Conservation (phyloP, 305 asterid genomes). For the Fraxinus dipetala region DNA sequence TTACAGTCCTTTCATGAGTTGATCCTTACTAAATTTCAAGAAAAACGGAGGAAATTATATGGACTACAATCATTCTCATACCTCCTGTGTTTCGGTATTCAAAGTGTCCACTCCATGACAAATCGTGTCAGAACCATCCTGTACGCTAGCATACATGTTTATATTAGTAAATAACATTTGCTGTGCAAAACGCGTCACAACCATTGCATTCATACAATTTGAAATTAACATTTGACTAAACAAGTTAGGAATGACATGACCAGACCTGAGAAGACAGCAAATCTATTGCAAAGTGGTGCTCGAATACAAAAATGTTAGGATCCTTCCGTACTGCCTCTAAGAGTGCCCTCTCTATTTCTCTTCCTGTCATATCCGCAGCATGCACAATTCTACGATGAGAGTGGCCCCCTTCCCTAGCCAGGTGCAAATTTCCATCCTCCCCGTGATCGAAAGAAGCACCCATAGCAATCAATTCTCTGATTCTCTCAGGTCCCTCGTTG, state of each 20-base stretch:
- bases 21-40: neutral
- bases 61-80: conserved; percentile 27
- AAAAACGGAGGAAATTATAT: neutral
- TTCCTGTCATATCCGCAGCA: conserved; percentile 98
- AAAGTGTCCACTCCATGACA: conserved; percentile 90
- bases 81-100: conserved; percentile 79
- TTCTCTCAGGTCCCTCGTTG: conserved; percentile 97
- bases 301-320: conserved; percentile 74
- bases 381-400: conserved; percentile 94
- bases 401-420: conserved; percentile 98
- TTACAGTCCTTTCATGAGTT: conserved; percentile 3
- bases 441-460: conserved; percentile 99
- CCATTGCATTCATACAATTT: neutral
- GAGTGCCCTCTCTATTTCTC: conserved; percentile 90
- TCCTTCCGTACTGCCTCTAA: conserved; percentile 79
- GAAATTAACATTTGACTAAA: neutral
- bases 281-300: conserved; percentile 92
- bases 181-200: neutral
- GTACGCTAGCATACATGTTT: conserved; percentile 31
- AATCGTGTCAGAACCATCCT: conserved; percentile 72
- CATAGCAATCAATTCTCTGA: conserved; percentile 88
- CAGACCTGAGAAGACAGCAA: conserved; percentile 83
- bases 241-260: neutral
- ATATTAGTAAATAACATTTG: conserved; percentile 17
- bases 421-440: conserved; percentile 90